Evolutionary conservation across 2,329 filamentous ascomycete genomes (phyloP), one percentile per base, ranked within the genome.

Genomic region (Emergomyces orientalis): DNA sequence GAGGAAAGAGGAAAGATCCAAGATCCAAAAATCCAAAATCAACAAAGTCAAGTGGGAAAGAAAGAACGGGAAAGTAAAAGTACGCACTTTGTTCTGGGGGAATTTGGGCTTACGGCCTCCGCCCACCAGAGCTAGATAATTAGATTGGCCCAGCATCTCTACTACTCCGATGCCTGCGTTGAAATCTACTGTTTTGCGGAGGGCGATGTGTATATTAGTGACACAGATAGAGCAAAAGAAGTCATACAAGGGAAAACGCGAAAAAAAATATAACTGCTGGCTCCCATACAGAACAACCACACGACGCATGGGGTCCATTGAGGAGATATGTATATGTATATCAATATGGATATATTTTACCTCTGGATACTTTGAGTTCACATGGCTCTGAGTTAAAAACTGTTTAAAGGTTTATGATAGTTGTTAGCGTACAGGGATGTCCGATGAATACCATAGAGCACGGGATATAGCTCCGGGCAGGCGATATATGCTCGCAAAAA

Each of bases 111-210:
- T 86, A 69, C 84, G 88, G 58, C 94, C 91, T 68, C 93, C 93
- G 66, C 92, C 92, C 62, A 97, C 91, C 11, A 97, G 82, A 34
- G 90, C 93, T 43, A 97, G 81, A 74, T 92, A 96, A 77, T 93
- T 92, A 61, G 90, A 87, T 68, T 86, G 88, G 54, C 89, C 89
- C 73, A 96, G 86, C 89, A 96, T 94, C 74, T 91, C 88, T 32
- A 88, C 89, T 49, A 90, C 81, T 49, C 88, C 90, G 66, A 96
- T 86, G 56, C 91, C 91, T 22, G 88, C 90, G 73, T 89, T 89
- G 78, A 91, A 90, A 69, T 89, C 87, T 88, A 65, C 55, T 17
- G 19, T 25, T 45, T 58, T 25, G n/a, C 43, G 32, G 30, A 17
- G 9, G n/a, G 54, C 19, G 9, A 22, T 9, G 4, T 59, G 22